Conservation (phyloP, 1,284 basidiomycete species). For the Schizophyllum commune region DNA sequence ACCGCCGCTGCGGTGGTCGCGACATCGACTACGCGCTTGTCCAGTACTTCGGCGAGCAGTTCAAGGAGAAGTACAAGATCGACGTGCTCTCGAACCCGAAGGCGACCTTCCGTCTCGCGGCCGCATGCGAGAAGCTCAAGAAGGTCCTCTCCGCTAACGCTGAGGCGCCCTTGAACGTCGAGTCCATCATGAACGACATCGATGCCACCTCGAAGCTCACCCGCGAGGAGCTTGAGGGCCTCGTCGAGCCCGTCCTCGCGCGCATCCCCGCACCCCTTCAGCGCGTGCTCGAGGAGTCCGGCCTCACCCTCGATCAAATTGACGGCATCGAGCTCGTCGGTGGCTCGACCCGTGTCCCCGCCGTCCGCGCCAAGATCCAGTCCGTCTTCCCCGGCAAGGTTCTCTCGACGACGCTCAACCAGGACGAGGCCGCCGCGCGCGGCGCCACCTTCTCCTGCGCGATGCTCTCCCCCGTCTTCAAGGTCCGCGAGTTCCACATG, state of each 20-base stretch:
- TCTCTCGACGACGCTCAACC: conserved; percentile 86
- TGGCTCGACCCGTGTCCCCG: conserved; percentile 93
- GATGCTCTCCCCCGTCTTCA: conserved; percentile 92
- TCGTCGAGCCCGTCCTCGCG: conserved; percentile 85
- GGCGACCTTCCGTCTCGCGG: conserved; percentile 81
- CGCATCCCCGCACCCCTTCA: conserved; percentile 90
- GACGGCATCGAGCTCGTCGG: conserved; percentile 88
- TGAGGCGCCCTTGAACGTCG: conserved; percentile 83
- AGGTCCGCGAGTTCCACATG: conserved; percentile 86
- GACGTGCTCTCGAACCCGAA: conserved; percentile 87
- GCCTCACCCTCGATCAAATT: conserved; percentile 87
- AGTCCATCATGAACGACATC: conserved; percentile 90
- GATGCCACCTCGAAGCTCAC: conserved; percentile 92
- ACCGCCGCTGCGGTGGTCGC: conserved; percentile 87
- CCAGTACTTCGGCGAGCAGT: conserved; percentile 81
- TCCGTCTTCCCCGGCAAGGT: conserved; percentile 76
- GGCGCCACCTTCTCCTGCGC: conserved; percentile 93
- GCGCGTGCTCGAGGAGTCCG: conserved; percentile 88
- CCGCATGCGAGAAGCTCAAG: conserved; percentile 84
- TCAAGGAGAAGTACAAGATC: conserved; percentile 92
- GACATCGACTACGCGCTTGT: conserved; percentile 89
- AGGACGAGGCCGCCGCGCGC: conserved; percentile 90
- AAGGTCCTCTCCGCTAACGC: conserved; percentile 67
- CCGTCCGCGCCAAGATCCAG: conserved; percentile 88
- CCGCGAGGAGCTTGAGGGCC: conserved; percentile 85